phyloP scores from a whole-genome alignment of 2,329 filamentous ascomycete species.

The Beauveria sp. region DNA sequence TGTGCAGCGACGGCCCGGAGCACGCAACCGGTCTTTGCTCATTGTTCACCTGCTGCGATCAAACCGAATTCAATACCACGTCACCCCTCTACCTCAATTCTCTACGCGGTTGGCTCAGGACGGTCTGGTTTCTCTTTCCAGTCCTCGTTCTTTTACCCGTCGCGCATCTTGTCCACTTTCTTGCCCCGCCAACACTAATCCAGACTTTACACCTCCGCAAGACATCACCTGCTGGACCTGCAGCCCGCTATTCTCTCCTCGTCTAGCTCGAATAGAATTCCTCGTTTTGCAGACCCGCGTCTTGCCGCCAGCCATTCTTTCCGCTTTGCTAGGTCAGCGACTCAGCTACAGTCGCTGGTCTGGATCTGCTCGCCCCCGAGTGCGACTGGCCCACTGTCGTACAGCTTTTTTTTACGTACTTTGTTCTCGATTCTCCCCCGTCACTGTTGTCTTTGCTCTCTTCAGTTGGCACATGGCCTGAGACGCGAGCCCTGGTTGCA shows the following conservation, averaged over 20 bases:
- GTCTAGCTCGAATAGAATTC: not conserved
- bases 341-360: not conserved
- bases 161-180: conserved; percentile 5
- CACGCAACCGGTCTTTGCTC: not conserved
- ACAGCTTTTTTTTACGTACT: conserved; percentile 12
- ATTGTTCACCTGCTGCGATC: not conserved
- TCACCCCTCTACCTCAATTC: not conserved
- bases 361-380: not conserved
- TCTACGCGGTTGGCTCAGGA: not conserved
- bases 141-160: not conserved
- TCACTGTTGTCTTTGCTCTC: not conserved
- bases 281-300: conserved; percentile 8
- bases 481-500: conserved; percentile 11
- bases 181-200: conserved; percentile 9
- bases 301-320: conserved; percentile 5
- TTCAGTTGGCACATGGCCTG: conserved; percentile 10
- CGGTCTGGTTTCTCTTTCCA: not conserved
- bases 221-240: conserved; percentile 5
- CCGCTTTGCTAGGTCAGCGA: not conserved
- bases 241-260: conserved; percentile 6
- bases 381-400: conserved; percentile 10
- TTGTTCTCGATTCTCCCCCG: not conserved
- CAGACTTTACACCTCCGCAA: conserved; percentile 4
- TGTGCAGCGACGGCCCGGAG: conserved; percentile 2
- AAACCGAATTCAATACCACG: not conserved